Evolutionary conservation across 768 basidiomycete species (phyloP), one percentile per base, ranked within the genome.

Genomic region (Rhodotorula graminis): DNA sequence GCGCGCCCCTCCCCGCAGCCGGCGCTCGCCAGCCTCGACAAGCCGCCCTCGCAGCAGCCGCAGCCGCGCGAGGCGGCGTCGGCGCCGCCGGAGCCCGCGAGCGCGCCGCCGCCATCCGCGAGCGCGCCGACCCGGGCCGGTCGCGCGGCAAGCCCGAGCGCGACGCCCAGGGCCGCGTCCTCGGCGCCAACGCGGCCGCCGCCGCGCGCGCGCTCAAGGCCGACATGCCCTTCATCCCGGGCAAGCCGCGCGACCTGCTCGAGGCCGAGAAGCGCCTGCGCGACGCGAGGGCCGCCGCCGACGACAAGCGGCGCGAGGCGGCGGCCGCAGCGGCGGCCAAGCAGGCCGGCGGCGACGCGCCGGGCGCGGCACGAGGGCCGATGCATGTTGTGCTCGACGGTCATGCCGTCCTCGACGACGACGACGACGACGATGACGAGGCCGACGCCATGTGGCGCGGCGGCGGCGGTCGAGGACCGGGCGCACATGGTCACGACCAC

Each of bases 101-200:
- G 44, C 44, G 37, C 37, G 58, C 9, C 23, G 33, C 9, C 37
- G 33, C 9, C 37, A 8, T 42, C 23, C 25, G 25, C 58, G 21
- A 37, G 37, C 58, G 37, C 21, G 10, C 16, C 31, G 33, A 46
- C 44, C 44, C 44, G 44, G 44, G 44, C 11, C 44, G 31, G 31
- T 16, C 33, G 61, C 29, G 21, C 29, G 62, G 44, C 10, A 5
- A 47, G 33, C 25, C 16, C 9, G 50, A 29, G 46, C 44, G 49
- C 31, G 71, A 68, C 27, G 61, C 53, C 25, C 7, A 29, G 12
- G 60, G 63, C 10, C 58, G 55, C 14, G 37, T 53, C 14, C 47
- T 72, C 52, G 71, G 71, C 2, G 44, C 57, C 16, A 72, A 72
- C 67, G 71, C 71, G 19, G 63, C 64, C 3, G 60, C 58, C 0